Evolutionary conservation across 495 filamentous ascomycete genomes (phyloP).

Genomic region (Tuber magnatum): DNA sequence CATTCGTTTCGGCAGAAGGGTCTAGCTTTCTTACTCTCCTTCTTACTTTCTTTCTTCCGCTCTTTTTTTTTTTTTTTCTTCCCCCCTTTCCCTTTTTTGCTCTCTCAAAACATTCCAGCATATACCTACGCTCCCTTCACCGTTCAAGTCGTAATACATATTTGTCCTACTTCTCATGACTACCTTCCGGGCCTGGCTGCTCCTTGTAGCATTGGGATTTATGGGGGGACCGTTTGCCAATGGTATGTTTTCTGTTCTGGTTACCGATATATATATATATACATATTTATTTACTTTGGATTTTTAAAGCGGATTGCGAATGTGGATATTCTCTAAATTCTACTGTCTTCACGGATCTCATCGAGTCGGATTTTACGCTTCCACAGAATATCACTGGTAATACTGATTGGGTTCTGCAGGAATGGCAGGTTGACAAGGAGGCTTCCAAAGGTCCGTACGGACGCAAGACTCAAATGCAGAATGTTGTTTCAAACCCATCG

Average conservation of each 20-base stretch:
- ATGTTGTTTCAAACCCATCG: slow-evolving; percentile 52
- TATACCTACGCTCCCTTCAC: background rate
- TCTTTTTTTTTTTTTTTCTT: no score
- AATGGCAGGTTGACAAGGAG: slow-evolving; percentile 53
- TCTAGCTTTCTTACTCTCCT: background rate
- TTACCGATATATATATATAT: background rate
- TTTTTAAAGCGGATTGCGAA: slow-evolving; percentile 53
- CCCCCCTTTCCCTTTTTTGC: background rate
- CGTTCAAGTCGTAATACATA: background rate
- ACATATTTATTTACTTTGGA: background rate
- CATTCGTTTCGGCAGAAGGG: background rate
- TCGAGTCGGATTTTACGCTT: slow-evolving; percentile 63
- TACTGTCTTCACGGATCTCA: slow-evolving; percentile 57
- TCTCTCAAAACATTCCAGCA: background rate
- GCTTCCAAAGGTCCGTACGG: slow-evolving; percentile 58
- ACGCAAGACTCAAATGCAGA: slow-evolving; percentile 51
- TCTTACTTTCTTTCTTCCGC: no score
- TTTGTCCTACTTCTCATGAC: background rate
- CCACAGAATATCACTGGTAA: slow-evolving; percentile 46
- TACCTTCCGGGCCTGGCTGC: background rate
- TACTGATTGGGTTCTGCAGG: slow-evolving; percentile 57
- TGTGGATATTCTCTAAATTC: slow-evolving; percentile 58
- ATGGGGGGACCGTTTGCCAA: background rate
- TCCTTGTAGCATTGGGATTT: background rate
- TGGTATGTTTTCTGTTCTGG: slow-evolving; percentile 8